These are phyloP conservation scores for Pseudogymnoascus sp. DNA, from an alignment of 2,329 filamentous ascomycete species.

Conservation along the genomic window DNA sequence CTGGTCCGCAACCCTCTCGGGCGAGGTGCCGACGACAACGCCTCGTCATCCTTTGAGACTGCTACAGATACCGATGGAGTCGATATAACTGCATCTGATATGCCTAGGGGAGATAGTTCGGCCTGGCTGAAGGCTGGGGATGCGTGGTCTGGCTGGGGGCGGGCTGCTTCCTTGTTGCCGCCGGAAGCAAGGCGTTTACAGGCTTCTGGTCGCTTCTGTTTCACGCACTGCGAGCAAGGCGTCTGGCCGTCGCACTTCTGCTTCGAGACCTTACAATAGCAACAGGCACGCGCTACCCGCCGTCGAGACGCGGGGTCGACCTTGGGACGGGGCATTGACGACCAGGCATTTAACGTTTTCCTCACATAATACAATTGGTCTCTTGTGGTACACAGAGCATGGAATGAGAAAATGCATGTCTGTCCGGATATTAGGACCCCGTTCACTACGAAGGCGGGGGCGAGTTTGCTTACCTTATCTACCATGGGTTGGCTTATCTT, in stretches of 20 bases:
- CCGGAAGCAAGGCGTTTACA: not conserved
- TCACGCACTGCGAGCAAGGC: constrained; percentile 10
- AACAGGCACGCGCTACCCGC: constrained; percentile 10
- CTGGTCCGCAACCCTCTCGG: not conserved
- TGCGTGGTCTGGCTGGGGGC: not conserved
- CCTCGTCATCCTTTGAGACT: not conserved
- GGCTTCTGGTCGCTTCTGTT: constrained; percentile 3
- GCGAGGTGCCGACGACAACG: not conserved
- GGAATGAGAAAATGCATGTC: not conserved
- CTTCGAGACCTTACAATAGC: constrained; percentile 11
- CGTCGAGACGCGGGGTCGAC: constrained; percentile 9
- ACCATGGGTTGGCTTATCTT: not conserved
- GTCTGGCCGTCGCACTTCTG: constrained; percentile 11
- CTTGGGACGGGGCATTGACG: constrained; percentile 8
- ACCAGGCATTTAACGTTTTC: not conserved
- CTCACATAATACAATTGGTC: not conserved
- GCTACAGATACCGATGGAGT: not conserved
- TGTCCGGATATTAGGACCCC: not conserved
- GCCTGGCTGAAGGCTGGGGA: not conserved
- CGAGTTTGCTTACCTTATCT: not conserved
- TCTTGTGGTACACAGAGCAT: not conserved
- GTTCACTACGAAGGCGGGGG: not conserved
- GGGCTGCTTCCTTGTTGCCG: not conserved
- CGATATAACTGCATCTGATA: not conserved
- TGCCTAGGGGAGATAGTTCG: not conserved